Conservation (phyloP, 768 basidiomycete genomes). For the Russula virescens region DNA sequence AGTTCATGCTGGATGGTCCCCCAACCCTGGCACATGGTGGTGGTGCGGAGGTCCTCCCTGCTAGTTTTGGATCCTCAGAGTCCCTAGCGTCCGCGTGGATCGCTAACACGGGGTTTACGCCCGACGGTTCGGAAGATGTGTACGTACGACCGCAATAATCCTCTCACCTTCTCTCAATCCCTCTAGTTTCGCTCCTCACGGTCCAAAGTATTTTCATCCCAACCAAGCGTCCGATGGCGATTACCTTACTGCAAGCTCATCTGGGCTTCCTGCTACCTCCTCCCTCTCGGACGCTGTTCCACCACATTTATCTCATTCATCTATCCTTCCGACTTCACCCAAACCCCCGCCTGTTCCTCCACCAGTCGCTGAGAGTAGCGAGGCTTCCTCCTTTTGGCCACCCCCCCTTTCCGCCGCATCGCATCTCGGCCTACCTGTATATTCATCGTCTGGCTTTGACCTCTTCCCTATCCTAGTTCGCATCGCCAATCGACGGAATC, state of each 20-base stretch:
- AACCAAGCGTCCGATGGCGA: constrained; percentile 1
- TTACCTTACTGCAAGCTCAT: neutral
- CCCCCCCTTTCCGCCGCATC: constrained; percentile 27
- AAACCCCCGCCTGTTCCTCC: neutral
- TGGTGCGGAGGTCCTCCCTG: constrained; percentile 66
- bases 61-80: constrained; percentile 4
- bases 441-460: constrained; percentile 90
- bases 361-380: neutral
- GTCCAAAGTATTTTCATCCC: constrained; percentile 8
- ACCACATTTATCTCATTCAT: neutral
- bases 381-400: neutral
- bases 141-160: constrained; percentile 10
- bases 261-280: neutral
- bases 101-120: constrained; percentile 16
- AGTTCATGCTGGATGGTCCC: constrained; percentile 51
- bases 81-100: constrained; percentile 25
- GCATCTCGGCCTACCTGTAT: constrained; percentile 50
- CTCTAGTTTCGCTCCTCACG: constrained; percentile 1
- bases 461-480: constrained; percentile 75
- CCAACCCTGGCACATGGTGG: constrained; percentile 65
- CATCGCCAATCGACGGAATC: constrained; percentile 67
- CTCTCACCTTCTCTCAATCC: constrained; percentile 2
- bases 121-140: constrained; percentile 9
- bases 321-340: neutral
- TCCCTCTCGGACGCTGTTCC: constrained; percentile 15